Evolutionary conservation across 495 filamentous ascomycete species (phyloP), one percentile per base, ranked within the genome.

Genomic region (Neurospora sp.): DNA sequence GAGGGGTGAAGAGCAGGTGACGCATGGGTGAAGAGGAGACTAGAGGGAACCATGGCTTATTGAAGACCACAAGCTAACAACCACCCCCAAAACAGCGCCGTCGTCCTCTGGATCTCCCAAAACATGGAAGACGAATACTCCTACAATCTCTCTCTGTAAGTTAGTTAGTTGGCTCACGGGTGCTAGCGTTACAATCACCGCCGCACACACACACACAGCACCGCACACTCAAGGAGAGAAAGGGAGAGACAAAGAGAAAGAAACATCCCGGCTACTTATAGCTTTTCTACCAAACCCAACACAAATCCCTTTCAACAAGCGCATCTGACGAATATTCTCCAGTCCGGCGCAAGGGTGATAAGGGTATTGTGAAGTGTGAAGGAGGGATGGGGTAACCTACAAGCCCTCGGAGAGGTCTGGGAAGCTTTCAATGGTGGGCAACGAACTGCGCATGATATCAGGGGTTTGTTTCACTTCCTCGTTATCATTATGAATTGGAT

Each of bases 51-150:
- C 5, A 54, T 27, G 20, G 6, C 16, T 16, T 62, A 2, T 9
- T 11, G 14, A 27, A 35, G 14, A 18, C 4, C 54, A 62, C 7
- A 31, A 9, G 14, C 54, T 66, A 66, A 66, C 54, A 8, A 35
- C 12, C 23, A 7, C 41, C 11, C 16, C 38, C 37, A 71, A 27
- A 41, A 35, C 66, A 73, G 48, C 41, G 66, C 72, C 41, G 62
- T 73, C 72, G 42, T 73, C 62, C 87, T 99, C 9, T 99, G 96
- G 96, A 88, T 99, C 16, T 93, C 92, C 74, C 96, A 99, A 88
- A 99, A 98, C 78, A 97, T 98, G 84, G 96, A 99, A 84, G 96
- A 99, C 78, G 95, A 98, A 82, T 99, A 98, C 81, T 94, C 93
- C 70, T 99, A 99, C 82, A 98, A 94, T 79, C 85, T 99, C 73